phyloP scores from a whole-genome alignment of 176 grass and related monocot genomes.

The Metroxylon sagu region DNA sequence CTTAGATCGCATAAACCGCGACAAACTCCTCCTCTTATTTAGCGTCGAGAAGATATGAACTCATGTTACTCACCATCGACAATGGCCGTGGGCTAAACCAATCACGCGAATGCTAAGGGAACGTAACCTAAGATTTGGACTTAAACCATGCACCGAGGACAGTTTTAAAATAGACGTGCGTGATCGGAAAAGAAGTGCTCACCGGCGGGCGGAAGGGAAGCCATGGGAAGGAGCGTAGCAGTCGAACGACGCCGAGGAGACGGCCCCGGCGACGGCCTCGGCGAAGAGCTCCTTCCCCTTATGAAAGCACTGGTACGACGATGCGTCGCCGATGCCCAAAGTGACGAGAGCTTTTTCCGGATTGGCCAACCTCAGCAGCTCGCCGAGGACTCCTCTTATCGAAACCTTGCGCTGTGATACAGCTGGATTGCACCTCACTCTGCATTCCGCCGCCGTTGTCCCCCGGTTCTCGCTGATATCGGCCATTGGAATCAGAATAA shows the following conservation, averaged over 20 bases:
- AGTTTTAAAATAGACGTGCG: not conserved
- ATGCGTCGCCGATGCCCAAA: conserved; percentile 82
- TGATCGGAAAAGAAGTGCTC: conserved; percentile 1
- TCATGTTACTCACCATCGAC: too few relatives aligned
- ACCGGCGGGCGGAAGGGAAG: conserved; percentile 63
- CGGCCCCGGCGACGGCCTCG: conserved; percentile 31
- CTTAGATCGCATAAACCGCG: too few relatives aligned
- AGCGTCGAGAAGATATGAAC: too few relatives aligned
- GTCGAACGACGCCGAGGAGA: conserved; percentile 42
- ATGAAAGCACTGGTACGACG: conserved; percentile 58
- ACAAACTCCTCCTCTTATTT: too few relatives aligned
- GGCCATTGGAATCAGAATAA: too few relatives aligned
- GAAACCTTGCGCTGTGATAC: conserved; percentile 50
- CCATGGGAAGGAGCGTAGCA: conserved; percentile 77
- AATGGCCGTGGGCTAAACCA: too few relatives aligned
- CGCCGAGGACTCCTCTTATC: conserved; percentile 54
- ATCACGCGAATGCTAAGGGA: too few relatives aligned
- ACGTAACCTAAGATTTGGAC: not conserved
- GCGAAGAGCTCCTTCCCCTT: conserved; percentile 42
- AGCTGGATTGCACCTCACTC: conserved; percentile 51
- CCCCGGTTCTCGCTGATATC: too few relatives aligned
- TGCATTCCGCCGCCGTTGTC: not conserved
- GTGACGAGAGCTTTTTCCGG: conserved; percentile 40
- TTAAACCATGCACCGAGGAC: not conserved
- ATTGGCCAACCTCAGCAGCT: conserved; percentile 29